Percentiles rank a stretch among this genome's conserved stretches.
These are phyloP conservation scores for Angomonas ambiguus DNA, from an alignment of 208 protist genomes.

Conservation along the genomic window DNA sequence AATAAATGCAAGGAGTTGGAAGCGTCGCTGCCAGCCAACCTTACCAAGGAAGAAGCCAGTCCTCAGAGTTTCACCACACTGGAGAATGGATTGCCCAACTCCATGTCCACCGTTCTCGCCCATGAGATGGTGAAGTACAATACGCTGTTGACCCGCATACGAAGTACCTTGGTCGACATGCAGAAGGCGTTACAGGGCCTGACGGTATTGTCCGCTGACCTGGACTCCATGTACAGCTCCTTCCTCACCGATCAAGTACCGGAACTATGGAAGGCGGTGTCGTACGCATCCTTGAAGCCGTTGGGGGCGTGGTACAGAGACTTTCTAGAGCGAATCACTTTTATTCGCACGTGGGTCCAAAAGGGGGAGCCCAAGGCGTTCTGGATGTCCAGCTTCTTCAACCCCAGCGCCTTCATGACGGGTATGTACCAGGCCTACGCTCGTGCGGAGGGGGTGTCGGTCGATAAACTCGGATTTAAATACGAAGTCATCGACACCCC, in stretches of 20 bases:
- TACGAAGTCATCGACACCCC: constrained; percentile 80
- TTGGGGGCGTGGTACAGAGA: constrained; percentile 96
- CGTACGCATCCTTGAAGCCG: constrained; percentile 97
- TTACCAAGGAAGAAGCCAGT: constrained; percentile 82
- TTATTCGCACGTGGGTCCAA: constrained; percentile 93
- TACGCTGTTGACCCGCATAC: constrained; percentile 89
- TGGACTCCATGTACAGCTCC: constrained; percentile 95
- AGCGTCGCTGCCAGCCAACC: constrained; percentile 50
- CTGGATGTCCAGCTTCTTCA: constrained; percentile 97
- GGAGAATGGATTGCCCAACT: constrained; percentile 91
- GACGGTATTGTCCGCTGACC: constrained; percentile 94
- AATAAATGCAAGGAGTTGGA: constrained; percentile 91
- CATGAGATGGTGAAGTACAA: constrained; percentile 98
- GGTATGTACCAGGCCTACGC: constrained; percentile 95
- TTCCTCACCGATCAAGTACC: constrained; percentile 96
- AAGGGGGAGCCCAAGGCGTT: constrained; percentile 91
- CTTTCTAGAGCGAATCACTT: constrained; percentile 88
- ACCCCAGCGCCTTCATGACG: constrained; percentile 98
- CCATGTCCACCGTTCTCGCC: constrained; percentile 94
- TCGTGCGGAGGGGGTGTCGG: constrained; percentile 93
- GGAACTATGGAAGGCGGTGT: constrained; percentile 83
- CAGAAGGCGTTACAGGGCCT: constrained; percentile 95
- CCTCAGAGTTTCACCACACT: constrained; percentile 87
- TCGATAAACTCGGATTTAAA: constrained; percentile 94
- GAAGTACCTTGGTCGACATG: constrained; percentile 85